These are phyloP conservation scores for Lipomyces yamanashiensis DNA, from an alignment of 805 yeast species.

Conservation along the genomic window DNA sequence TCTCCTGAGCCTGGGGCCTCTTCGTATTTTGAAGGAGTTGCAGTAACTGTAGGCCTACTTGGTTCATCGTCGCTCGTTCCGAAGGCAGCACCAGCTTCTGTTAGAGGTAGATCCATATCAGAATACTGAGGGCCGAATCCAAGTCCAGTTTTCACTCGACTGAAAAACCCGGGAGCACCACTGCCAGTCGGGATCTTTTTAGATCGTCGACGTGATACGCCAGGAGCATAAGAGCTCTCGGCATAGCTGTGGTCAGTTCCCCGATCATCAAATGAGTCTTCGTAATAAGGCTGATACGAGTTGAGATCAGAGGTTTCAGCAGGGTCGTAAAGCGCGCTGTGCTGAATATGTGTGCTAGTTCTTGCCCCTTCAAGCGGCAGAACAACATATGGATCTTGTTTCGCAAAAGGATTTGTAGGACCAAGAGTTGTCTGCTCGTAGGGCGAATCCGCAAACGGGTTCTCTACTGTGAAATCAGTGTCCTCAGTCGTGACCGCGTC, in stretches of 20 bases:
- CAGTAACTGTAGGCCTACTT: neutral
- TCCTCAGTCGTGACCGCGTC: neutral
- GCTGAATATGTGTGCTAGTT: neutral
- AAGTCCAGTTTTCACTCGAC: conserved; percentile 24
- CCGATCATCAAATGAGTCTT: conserved; percentile 14
- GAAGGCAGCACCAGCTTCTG: conserved; percentile 24
- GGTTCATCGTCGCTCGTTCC: conserved; percentile 16
- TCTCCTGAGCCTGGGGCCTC: conserved; percentile 11
- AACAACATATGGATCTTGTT: neutral
- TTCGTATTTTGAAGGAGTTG: neutral
- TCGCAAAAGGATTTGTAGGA: neutral
- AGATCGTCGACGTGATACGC: conserved; percentile 5
- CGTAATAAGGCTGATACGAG: conserved; percentile 33
- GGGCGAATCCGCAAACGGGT: conserved; percentile 5
- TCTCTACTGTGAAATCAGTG: neutral
- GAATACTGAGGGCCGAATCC: conserved; percentile 27
- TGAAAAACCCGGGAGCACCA: conserved; percentile 25
- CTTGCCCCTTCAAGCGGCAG: conserved; percentile 4
- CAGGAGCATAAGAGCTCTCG: conserved; percentile 7
- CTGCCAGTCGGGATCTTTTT: conserved; percentile 14
- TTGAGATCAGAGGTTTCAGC: conserved; percentile 16
- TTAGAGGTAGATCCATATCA: conserved; percentile 33
- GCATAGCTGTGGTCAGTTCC: conserved; percentile 1
- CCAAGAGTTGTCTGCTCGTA: neutral
- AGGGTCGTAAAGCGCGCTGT: neutral